A percentile compares a stretch with the other conserved stretches of the same genome.
phyloP scores from a whole-genome alignment of 176 grass and related monocot species.

The Raddia guianensis region DNA sequence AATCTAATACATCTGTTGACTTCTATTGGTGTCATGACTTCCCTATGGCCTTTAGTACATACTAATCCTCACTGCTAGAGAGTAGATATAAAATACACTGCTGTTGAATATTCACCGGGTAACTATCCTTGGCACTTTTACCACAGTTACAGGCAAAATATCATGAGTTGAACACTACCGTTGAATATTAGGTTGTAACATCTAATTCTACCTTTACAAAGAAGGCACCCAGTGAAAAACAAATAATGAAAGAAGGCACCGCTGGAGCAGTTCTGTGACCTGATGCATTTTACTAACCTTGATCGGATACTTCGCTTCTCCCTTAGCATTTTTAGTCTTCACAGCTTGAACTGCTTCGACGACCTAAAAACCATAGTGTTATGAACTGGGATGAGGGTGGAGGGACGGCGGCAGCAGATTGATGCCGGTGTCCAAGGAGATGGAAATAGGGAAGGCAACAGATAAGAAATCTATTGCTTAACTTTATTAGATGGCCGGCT shows the following conservation, averaged over 20 bases:
- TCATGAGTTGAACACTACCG: background rate
- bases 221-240: background rate
- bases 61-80: too few relatives aligned
- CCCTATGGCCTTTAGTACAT: too few relatives aligned
- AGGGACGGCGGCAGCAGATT: too few relatives aligned
- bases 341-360: conserved; percentile 92
- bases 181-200: background rate
- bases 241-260: background rate
- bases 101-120: conserved; percentile 56
- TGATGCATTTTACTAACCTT: conserved; percentile 57
- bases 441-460: too few relatives aligned
- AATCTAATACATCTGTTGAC: too few relatives aligned
- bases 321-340: conserved; percentile 81
- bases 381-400: too few relatives aligned
- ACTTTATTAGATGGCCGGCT: too few relatives aligned
- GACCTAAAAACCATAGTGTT: conserved; percentile 65
- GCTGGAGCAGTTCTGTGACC: background rate
- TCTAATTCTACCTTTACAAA: background rate
- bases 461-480: too few relatives aligned
- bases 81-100: too few relatives aligned
- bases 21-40: too few relatives aligned
- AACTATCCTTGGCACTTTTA: conserved; percentile 77
- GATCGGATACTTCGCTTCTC: conserved; percentile 93
- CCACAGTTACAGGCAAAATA: conserved; percentile 37
- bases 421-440: too few relatives aligned